Evolutionary conservation across 75 land plant genomes (phyloP).

Genomic region (Pinus taeda): DNA sequence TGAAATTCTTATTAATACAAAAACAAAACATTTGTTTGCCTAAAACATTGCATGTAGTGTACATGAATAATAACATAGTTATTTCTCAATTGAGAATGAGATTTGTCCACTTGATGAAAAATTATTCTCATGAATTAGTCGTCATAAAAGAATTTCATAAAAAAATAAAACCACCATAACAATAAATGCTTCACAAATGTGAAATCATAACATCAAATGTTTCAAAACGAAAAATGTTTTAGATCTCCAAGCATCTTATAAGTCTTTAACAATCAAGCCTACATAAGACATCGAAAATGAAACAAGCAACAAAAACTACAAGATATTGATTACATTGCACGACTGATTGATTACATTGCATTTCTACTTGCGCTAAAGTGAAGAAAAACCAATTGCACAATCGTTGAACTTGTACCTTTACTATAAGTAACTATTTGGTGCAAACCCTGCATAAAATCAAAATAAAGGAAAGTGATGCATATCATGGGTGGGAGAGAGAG

Average conservation of each 20-base stretch:
- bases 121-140: not conserved
- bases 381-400: too few species aligned
- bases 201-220: too few species aligned
- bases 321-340: too few species aligned
- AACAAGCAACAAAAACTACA: too few species aligned
- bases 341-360: too few species aligned
- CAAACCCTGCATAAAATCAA: not conserved
- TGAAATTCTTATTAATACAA: not conserved
- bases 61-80: not conserved
- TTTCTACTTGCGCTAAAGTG: too few species aligned
- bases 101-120: not conserved
- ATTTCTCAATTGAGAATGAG: not conserved
- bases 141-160: not conserved
- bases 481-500: not conserved
- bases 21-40: not conserved
- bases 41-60: not conserved
- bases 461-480: not conserved
- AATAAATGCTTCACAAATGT: not conserved
- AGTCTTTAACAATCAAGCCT: not conserved
- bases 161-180: not conserved
- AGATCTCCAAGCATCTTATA: not conserved
- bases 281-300: not conserved
- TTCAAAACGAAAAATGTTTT: too few species aligned
- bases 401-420: too few species aligned
- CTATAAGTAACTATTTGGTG: too few species aligned